Conservation (phyloP, 2,329 filamentous ascomycete species). For the Hirsutella thompsonii region DNA sequence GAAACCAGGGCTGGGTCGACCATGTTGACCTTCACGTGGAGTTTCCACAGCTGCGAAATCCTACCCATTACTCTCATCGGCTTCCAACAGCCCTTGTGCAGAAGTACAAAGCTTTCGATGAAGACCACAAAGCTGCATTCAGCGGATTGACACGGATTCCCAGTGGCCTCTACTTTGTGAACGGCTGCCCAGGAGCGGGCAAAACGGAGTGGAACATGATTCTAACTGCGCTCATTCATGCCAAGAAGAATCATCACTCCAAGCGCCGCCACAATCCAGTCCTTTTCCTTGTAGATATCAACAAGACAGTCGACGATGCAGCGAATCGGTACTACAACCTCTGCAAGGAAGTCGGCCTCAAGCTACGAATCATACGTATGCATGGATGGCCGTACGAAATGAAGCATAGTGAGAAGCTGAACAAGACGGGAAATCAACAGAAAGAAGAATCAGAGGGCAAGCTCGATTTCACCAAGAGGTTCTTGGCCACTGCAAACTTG, state of each 20-base stretch:
- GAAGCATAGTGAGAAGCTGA: constrained; percentile 16
- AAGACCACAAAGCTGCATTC: constrained; percentile 24
- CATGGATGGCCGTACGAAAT: constrained; percentile 26
- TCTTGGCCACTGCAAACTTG: constrained; percentile 16
- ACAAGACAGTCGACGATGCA: constrained; percentile 31
- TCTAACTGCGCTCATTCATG: constrained; percentile 23
- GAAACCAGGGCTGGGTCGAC: constrained; percentile 6
- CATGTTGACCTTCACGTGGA: constrained; percentile 11
- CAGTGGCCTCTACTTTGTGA: constrained; percentile 29
- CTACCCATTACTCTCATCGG: constrained; percentile 5
- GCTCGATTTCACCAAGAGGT: constrained; percentile 22
- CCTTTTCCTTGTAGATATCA: constrained; percentile 33
- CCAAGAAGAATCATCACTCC: constrained; percentile 11
- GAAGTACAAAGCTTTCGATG: constrained; percentile 20
- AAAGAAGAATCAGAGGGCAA: neutral
- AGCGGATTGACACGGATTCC: constrained; percentile 21
- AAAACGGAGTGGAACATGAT: constrained; percentile 35
- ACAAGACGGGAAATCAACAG: constrained; percentile 4
- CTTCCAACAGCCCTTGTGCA: constrained; percentile 14
- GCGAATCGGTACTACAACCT: constrained; percentile 26
- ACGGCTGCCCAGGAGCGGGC: constrained; percentile 32
- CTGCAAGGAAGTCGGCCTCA: constrained; percentile 20
- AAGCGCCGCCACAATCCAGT: constrained; percentile 18
- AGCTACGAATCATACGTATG: constrained; percentile 23
- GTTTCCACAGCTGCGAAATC: constrained; percentile 22